Conservation (phyloP, 768 basidiomycete genomes). For the Mrakia gelida region DNA sequence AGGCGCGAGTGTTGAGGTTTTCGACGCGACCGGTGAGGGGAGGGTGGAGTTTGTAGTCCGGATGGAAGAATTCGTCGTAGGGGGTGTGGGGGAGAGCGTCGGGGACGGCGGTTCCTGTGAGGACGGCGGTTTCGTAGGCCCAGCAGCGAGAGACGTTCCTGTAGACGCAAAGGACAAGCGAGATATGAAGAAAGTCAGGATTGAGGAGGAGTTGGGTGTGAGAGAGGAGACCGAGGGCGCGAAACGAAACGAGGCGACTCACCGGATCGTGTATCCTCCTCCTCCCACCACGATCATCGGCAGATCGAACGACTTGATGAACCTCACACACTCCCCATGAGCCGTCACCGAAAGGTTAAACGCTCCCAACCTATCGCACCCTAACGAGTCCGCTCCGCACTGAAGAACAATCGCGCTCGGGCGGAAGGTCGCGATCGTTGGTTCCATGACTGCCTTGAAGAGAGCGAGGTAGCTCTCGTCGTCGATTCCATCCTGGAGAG, state of each 20-base stretch:
- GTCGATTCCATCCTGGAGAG: slow-evolving; percentile 90
- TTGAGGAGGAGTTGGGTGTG: too few species aligned
- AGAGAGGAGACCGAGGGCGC: not conserved
- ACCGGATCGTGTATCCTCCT: slow-evolving; percentile 86
- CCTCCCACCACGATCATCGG: slow-evolving; percentile 89
- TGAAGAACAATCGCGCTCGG: slow-evolving; percentile 90
- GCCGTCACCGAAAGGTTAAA: slow-evolving; percentile 97
- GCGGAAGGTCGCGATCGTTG: slow-evolving; percentile 80
- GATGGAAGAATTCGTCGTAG: slow-evolving; percentile 85
- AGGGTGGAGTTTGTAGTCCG: slow-evolving; percentile 89
- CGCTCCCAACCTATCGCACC: slow-evolving; percentile 88
- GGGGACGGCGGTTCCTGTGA: slow-evolving; percentile 75
- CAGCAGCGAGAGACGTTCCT: slow-evolving; percentile 95
- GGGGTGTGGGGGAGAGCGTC: slow-evolving; percentile 82
- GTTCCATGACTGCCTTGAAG: slow-evolving; percentile 94
- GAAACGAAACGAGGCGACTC: not conserved
- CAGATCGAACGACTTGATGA: slow-evolving; percentile 85
- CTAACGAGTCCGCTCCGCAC: slow-evolving; percentile 94
- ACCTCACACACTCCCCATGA: slow-evolving; percentile 96
- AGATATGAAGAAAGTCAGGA: not conserved
- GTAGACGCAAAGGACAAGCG: not conserved
- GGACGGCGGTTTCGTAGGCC: slow-evolving; percentile 95
- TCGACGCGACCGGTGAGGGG: slow-evolving; percentile 86
- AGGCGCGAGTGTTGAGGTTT: slow-evolving; percentile 80
- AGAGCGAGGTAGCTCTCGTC: slow-evolving; percentile 93